These are phyloP conservation scores for Alternaria brassicicola DNA, from an alignment of 2,329 filamentous ascomycete species.

Conservation along the genomic window DNA sequence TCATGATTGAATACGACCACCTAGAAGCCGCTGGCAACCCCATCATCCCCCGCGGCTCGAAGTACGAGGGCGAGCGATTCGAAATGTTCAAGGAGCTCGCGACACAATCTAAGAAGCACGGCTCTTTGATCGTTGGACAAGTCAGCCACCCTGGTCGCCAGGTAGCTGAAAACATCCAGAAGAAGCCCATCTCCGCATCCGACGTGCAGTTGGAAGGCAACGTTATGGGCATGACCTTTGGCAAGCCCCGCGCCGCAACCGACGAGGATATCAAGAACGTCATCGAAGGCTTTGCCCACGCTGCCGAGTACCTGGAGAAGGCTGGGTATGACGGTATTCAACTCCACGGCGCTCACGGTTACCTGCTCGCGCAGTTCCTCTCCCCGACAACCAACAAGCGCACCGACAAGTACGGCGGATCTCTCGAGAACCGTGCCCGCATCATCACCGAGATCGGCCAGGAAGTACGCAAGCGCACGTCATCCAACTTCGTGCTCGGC, in stretches of 20 bases:
- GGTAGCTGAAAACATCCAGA: slow-evolving; percentile 52
- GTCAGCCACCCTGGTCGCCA: slow-evolving; percentile 69
- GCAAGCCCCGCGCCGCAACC: slow-evolving; percentile 60
- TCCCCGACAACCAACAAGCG: slow-evolving; percentile 51
- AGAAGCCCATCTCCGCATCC: slow-evolving; percentile 59
- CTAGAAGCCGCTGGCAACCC: slow-evolving; percentile 61
- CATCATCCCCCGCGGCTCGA: slow-evolving; percentile 62
- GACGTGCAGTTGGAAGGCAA: slow-evolving; percentile 47
- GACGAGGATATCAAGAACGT: slow-evolving; percentile 62
- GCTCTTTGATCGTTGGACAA: slow-evolving; percentile 64
- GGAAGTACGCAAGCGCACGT: slow-evolving; percentile 47
- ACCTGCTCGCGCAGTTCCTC: slow-evolving; percentile 56
- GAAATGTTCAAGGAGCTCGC: slow-evolving; percentile 65
- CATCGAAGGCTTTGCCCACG: slow-evolving; percentile 66
- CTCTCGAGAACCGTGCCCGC: slow-evolving; percentile 52
- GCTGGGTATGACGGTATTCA: slow-evolving; percentile 64
- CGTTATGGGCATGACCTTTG: slow-evolving; percentile 57
- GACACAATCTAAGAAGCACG: slow-evolving; percentile 61
- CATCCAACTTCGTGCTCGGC: slow-evolving; percentile 53
- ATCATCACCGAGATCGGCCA: slow-evolving; percentile 51
- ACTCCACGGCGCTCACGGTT: slow-evolving; percentile 55
- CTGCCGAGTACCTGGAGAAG: slow-evolving; percentile 66
- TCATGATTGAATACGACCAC: slow-evolving; percentile 69
- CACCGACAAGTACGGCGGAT: slow-evolving; percentile 54
- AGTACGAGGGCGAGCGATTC: slow-evolving; percentile 63